These are phyloP conservation scores for Lipomyces chichibuensis DNA, from an alignment of 805 yeast genomes.

Conservation along the genomic window DNA sequence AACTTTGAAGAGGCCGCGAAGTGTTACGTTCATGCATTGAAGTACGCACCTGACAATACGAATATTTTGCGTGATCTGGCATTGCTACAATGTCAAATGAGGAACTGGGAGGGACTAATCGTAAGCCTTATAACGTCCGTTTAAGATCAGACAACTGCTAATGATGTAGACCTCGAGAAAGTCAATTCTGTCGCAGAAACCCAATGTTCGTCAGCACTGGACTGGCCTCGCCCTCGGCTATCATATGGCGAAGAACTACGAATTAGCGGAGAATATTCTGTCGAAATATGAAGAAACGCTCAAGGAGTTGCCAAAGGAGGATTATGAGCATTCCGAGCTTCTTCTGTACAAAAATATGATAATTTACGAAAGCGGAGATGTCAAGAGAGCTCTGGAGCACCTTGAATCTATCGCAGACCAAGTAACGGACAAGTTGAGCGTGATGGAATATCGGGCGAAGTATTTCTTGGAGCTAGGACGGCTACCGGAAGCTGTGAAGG, in stretches of 20 bases:
- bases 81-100: slow-evolving; percentile 73
- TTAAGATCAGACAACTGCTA: background rate
- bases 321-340: slow-evolving; percentile 81
- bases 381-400: slow-evolving; percentile 63
- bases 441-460: slow-evolving; percentile 67
- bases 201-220: slow-evolving; percentile 91
- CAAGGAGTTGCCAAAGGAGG: slow-evolving; percentile 41
- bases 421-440: slow-evolving; percentile 61
- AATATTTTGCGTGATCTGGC: slow-evolving; percentile 83
- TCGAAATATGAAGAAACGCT: slow-evolving; percentile 75
- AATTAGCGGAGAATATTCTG: slow-evolving; percentile 71
- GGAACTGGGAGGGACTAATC: slow-evolving; percentile 68
- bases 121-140: slow-evolving; percentile 33
- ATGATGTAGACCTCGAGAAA: slow-evolving; percentile 55
- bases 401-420: slow-evolving; percentile 55
- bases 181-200: slow-evolving; percentile 66
- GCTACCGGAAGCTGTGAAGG: slow-evolving; percentile 64
- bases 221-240: slow-evolving; percentile 84
- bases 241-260: slow-evolving; percentile 68
- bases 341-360: slow-evolving; percentile 70
- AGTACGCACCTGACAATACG: slow-evolving; percentile 75
- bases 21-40: slow-evolving; percentile 74
- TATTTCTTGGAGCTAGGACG: slow-evolving; percentile 62
- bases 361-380: slow-evolving; percentile 64
- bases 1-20: slow-evolving; percentile 76